Evolutionary conservation across 2,329 filamentous ascomycete species (phyloP).

Genomic region (Orbilia blumenaviensis): DNA sequence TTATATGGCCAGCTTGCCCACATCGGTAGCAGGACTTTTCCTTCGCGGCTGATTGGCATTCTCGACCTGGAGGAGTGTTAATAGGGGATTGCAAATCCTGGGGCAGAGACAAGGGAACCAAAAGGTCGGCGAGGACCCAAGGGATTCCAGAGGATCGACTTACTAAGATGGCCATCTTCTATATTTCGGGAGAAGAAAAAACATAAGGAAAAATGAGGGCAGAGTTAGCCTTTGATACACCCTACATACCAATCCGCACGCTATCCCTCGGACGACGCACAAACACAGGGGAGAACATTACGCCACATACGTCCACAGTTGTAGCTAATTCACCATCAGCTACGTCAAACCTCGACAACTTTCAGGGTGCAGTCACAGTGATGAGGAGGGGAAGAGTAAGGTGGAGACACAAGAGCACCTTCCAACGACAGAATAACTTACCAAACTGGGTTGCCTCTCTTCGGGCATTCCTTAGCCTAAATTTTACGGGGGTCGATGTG

Average conservation of each 20-base stretch:
- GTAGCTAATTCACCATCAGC: slow-evolving; percentile 68
- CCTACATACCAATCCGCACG: slow-evolving; percentile 29
- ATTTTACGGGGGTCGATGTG: slow-evolving; percentile 68
- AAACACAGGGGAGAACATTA: slow-evolving; percentile 54
- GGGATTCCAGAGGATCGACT: slow-evolving; percentile 60
- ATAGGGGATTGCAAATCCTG: too few species aligned
- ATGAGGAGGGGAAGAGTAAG: neutral
- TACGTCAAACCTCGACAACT: slow-evolving; percentile 52
- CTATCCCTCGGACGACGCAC: slow-evolving; percentile 33
- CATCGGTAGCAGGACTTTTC: slow-evolving; percentile 84
- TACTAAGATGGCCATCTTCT: slow-evolving; percentile 80
- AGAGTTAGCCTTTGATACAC: slow-evolving; percentile 41
- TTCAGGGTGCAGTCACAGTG: slow-evolving; percentile 37
- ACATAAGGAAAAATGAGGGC: slow-evolving; percentile 57
- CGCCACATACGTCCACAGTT: slow-evolving; percentile 76
- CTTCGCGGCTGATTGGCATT: slow-evolving; percentile 88
- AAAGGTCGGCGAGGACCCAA: neutral
- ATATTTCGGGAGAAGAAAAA: slow-evolving; percentile 56
- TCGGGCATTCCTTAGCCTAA: slow-evolving; percentile 86
- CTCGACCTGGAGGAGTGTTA: slow-evolving; percentile 71
- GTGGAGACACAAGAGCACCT: neutral
- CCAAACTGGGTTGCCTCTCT: slow-evolving; percentile 83
- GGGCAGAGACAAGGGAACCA: too few species aligned
- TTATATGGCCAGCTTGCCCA: slow-evolving; percentile 66
- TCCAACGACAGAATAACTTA: slow-evolving; percentile 63